Evolutionary conservation across 257 asterid genomes (phyloP), one percentile per base, ranked within the genome.

Genomic region (Apocynum venetum): DNA sequence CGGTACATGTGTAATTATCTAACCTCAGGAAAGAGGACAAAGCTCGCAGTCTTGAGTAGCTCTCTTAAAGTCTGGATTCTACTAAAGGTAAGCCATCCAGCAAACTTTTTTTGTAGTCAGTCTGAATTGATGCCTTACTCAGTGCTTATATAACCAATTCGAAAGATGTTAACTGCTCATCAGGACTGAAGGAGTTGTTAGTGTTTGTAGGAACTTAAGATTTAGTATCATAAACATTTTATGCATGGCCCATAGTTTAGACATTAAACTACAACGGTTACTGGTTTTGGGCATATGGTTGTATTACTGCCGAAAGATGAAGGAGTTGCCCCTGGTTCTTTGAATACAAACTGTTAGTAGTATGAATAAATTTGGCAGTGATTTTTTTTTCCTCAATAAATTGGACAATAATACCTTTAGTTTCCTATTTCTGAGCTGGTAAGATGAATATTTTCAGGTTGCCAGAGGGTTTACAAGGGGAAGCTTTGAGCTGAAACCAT

Each of bases 1-100:
- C 89, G 88, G 78, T 91, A 89, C 84, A 96, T 96, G 99, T 91
- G 94, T 80, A 93, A 90, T 87, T 89, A 90, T 77, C 84, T 96
- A 79, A 96, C 99, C 76, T 86, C 96, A 9, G 98, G 99, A 81
- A 96, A 86, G 90, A 87, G 90, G 89, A 88, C 98, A 75, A 91
- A 90, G 84, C 88, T 96, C 48, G 99, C 97, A 10, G 81, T 88
- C 74, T 85, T 96, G 89, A 91, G 98, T 77, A 93, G 96, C 86
- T 96, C 99, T 85, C 97, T 96, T 77, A 96, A 93, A 90, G 97
- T 93, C 72, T 96, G 98, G 97, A 91, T 93, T 82, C 96, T 93
- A 83, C 89, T 91, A 40, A 96, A 93, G 97, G 99, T 93, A 86
- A 73, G 88, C 69, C 79, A 47, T 11, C 35, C 66, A 20, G 8